phyloP scores from a whole-genome alignment of 2,329 filamentous ascomycete genomes.

The Domatiomyces globalis region DNA sequence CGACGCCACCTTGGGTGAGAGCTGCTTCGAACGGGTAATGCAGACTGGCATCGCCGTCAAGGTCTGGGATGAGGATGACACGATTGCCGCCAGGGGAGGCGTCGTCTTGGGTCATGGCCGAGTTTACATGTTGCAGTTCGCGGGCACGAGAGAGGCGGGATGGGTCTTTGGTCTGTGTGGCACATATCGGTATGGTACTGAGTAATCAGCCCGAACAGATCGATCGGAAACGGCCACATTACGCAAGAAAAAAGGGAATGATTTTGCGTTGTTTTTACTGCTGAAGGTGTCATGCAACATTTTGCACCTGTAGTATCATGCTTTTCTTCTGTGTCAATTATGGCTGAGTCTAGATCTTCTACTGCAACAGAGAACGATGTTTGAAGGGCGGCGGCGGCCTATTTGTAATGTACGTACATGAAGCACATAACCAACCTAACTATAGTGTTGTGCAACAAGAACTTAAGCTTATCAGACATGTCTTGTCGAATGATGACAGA shows the following conservation, averaged over 20 bases:
- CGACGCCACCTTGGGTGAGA: slow-evolving; percentile 72
- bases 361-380: too few species aligned
- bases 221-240: neutral
- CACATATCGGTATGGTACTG: slow-evolving; percentile 34
- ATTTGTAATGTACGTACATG: too few species aligned
- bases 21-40: slow-evolving; percentile 70
- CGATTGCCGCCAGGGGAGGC: slow-evolving; percentile 41
- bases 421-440: too few species aligned
- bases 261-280: neutral
- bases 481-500: neutral
- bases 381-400: too few species aligned
- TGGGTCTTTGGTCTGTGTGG: slow-evolving; percentile 42
- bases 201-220: neutral
- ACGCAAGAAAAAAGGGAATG: neutral
- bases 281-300: too few species aligned
- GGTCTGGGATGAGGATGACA: slow-evolving; percentile 66
- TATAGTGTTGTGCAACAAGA: neutral
- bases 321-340: too few species aligned
- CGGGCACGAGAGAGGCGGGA: slow-evolving; percentile 38
- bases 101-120: slow-evolving; percentile 44
- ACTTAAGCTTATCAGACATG: neutral
- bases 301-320: too few species aligned
- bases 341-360: too few species aligned
- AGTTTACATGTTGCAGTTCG: slow-evolving; percentile 53
- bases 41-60: slow-evolving; percentile 77